A percentile compares a stretch with the other conserved stretches of the same genome.
Evolutionary conservation across 352 stramenopile genomes (phyloP).

Genomic region (Aphanomyces stellatus): DNA sequence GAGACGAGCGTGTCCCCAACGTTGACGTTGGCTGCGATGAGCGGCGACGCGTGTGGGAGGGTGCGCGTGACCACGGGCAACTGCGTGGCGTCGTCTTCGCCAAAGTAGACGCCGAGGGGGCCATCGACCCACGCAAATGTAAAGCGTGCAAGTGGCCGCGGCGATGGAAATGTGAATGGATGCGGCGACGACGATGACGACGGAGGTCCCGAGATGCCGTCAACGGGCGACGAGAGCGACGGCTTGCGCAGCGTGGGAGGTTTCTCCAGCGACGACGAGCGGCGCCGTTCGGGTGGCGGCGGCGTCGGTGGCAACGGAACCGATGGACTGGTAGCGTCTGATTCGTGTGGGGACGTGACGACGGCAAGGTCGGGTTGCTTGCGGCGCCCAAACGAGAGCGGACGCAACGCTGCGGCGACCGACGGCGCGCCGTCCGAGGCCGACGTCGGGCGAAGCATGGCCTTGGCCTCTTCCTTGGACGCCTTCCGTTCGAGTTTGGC

Average conservation of each 20-base stretch:
- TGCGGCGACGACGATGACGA: not conserved
- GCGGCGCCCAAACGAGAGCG: too few species aligned
- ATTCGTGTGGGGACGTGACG: too few species aligned
- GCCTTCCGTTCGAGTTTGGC: not conserved
- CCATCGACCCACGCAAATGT: constrained; percentile 77
- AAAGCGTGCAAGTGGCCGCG: constrained; percentile 27
- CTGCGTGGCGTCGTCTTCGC: constrained; percentile 54
- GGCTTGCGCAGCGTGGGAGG: not conserved
- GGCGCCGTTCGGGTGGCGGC: too few species aligned
- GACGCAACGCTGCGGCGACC: too few species aligned
- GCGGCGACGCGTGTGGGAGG: constrained; percentile 50
- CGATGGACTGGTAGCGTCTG: not conserved
- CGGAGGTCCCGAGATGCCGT: not conserved
- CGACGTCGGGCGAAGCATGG: not conserved
- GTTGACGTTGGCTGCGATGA: constrained; percentile 58
- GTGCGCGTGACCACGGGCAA: constrained; percentile 73
- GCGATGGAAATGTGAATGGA: too few species aligned
- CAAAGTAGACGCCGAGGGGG: constrained; percentile 76
- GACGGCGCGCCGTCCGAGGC: not conserved
- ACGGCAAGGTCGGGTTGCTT: not conserved
- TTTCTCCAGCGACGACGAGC: not conserved
- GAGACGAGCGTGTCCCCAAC: constrained; percentile 73
- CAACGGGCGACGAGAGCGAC: not conserved
- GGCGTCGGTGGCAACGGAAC: not conserved
- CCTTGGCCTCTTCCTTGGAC: constrained; percentile 6